A percentile compares a stretch with the other conserved stretches of the same genome.
Conservation (phyloP, 2,329 filamentous ascomycete species). For the Salinomyces thailandicus region DNA sequence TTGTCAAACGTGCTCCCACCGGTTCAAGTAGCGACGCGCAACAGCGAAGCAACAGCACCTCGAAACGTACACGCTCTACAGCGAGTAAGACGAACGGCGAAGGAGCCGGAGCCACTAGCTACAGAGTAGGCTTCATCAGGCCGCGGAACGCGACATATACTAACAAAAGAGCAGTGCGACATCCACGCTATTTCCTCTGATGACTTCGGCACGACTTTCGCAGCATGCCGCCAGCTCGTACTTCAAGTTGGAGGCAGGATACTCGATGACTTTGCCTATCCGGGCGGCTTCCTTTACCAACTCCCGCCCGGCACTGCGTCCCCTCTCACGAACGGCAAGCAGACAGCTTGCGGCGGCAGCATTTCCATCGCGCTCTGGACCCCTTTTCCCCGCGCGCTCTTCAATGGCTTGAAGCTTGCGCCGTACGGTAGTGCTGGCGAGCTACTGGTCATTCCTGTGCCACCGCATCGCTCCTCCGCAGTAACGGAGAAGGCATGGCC, state of each 20-base stretch:
- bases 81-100: not conserved
- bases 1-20: constrained; percentile 2
- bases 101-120: not conserved
- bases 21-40: not conserved
- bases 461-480: not conserved
- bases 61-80: not conserved
- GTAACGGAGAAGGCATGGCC: not conserved
- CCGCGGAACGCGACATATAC: not conserved
- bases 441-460: constrained; percentile 2
- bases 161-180: constrained; percentile 8
- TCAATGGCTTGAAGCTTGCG: constrained; percentile 9
- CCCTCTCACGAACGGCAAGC: constrained; percentile 4
- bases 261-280: constrained; percentile 9
- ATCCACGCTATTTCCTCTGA: constrained; percentile 8
- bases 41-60: not conserved
- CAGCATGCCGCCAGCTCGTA: constrained; percentile 10
- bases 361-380: constrained; percentile 8
- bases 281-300: constrained; percentile 14
- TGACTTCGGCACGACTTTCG: constrained; percentile 8
- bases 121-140: not conserved
- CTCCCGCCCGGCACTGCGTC: constrained; percentile 2
- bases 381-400: constrained; percentile 8
- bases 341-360: constrained; percentile 4
- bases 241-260: constrained; percentile 10
- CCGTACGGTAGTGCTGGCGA: constrained; percentile 3